Conservation (phyloP, 495 filamentous ascomycete genomes). For the Zalerion maritima region DNA sequence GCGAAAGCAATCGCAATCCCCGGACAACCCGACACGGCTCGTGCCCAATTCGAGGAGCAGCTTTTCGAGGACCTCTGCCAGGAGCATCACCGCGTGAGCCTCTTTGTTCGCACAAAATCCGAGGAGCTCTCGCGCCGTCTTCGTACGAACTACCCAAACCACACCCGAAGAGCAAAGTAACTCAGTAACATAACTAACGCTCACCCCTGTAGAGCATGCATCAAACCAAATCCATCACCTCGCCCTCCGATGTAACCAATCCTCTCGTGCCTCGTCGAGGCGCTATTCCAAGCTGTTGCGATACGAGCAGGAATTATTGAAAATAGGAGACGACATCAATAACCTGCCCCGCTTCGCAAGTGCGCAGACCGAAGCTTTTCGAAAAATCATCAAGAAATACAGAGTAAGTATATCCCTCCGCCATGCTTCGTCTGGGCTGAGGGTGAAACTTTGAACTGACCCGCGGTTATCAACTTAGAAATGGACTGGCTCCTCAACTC, state of each 20-base stretch:
- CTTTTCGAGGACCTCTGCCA: slow-evolving; percentile 45
- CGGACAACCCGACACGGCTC: slow-evolving; percentile 36
- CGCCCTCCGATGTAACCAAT: slow-evolving; percentile 24
- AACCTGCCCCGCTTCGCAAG: slow-evolving; percentile 45
- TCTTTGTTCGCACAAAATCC: slow-evolving; percentile 57
- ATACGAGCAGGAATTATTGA: slow-evolving; percentile 27
- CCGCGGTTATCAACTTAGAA: slow-evolving; percentile 23
- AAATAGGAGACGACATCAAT: slow-evolving; percentile 48
- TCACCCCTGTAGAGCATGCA: slow-evolving; percentile 28
- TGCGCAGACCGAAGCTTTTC: slow-evolving; percentile 50
- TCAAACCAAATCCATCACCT: slow-evolving; percentile 34
- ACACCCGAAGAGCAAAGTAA: slow-evolving; percentile 4
- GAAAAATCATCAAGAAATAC: slow-evolving; percentile 67
- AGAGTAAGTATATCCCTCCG: slow-evolving; percentile 19
- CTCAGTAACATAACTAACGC: slow-evolving; percentile 4
- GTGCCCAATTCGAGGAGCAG: slow-evolving; percentile 43
- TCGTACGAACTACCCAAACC: slow-evolving; percentile 23
- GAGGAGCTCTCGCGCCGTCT: slow-evolving; percentile 51
- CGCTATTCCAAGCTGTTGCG: slow-evolving; percentile 30
- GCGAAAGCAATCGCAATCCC: slow-evolving; percentile 52
- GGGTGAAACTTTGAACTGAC: slow-evolving; percentile 7
- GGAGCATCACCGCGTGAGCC: slow-evolving; percentile 51
- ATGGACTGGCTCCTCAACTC: slow-evolving; percentile 49
- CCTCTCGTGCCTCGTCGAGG: slow-evolving; percentile 18
- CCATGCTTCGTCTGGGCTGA: slow-evolving; percentile 2